A percentile compares a stretch with the other conserved stretches of the same genome.
These are phyloP conservation scores for Colletotrichum scovillei DNA, from an alignment of 2,329 filamentous ascomycete genomes.

Conservation along the genomic window DNA sequence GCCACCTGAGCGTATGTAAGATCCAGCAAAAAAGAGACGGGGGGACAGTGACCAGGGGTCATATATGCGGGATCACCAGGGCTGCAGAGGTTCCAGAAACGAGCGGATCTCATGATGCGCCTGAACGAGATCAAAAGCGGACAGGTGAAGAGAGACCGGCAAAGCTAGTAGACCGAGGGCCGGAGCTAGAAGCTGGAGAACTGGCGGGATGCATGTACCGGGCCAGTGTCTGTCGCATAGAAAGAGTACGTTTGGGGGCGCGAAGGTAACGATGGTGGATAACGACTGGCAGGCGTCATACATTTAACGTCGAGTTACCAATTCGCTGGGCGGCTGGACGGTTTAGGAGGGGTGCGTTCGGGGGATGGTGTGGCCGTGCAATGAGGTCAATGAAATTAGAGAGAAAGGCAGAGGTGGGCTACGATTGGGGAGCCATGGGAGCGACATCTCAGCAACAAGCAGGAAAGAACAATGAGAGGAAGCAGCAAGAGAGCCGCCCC, in stretches of 20 bases:
- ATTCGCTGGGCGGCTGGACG: conserved; percentile 29
- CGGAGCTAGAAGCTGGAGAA: conserved; percentile 34
- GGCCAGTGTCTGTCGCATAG: neutral
- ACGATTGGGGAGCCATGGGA: conserved; percentile 1
- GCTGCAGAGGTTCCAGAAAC: conserved; percentile 32
- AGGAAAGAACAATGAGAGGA: conserved; percentile 16
- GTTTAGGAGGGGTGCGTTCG: conserved; percentile 28
- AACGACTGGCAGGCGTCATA: conserved; percentile 34
- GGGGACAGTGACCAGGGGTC: conserved; percentile 31
- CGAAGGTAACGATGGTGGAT: conserved; percentile 22
- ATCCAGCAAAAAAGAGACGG: conserved; percentile 6
- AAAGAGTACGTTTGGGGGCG: conserved; percentile 19
- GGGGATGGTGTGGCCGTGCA: conserved; percentile 34
- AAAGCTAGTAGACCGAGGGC: conserved; percentile 34
- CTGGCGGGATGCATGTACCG: conserved; percentile 23
- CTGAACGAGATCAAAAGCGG: conserved; percentile 33
- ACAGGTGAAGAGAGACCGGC: conserved; percentile 31
- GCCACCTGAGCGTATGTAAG: conserved; percentile 1
- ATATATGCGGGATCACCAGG: conserved; percentile 36
- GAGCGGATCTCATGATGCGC: conserved; percentile 37
- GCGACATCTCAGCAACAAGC: neutral
- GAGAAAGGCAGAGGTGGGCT: neutral
- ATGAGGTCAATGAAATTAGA: conserved; percentile 36
- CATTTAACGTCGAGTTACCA: conserved; percentile 36
- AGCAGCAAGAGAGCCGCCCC: conserved; percentile 26